A percentile compares a stretch with the other conserved stretches of the same genome.
Evolutionary conservation across 176 grass and related monocot species (phyloP).

Genomic region (Phoenix roebelenii): DNA sequence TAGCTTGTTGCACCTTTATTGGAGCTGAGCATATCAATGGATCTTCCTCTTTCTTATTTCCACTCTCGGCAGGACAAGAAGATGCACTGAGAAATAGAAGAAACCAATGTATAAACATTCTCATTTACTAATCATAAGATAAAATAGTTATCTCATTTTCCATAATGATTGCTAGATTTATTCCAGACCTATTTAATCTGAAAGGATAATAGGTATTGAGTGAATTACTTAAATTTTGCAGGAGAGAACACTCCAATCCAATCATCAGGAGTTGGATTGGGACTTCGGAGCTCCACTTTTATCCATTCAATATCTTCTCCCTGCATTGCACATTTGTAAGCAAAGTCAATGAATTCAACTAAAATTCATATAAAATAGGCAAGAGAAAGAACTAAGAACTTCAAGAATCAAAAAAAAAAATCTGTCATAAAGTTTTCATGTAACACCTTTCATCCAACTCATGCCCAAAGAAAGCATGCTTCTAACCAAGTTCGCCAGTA

Average conservation of each 20-base stretch:
- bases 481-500: no score
- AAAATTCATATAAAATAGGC: not conserved
- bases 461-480: no score
- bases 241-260: conserved; percentile 94
- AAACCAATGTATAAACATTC: not conserved
- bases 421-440: no score
- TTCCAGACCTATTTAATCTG: no score
- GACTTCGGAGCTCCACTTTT: conserved; percentile 27
- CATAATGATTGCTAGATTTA: not conserved
- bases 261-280: conserved; percentile 32
- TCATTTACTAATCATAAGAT: not conserved
- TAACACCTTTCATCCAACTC: no score
- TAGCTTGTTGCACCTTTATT: conserved; percentile 43
- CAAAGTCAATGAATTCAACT: not conserved
- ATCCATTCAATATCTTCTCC: conserved; percentile 73
- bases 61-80: conserved; percentile 35
- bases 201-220: no score
- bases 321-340: conserved; percentile 16
- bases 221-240: conserved; percentile 62
- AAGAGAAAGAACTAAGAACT: not conserved
- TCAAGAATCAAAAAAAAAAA: not conserved
- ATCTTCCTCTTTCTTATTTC: conserved; percentile 15
- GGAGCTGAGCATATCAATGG: conserved; percentile 71
- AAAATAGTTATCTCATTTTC: not conserved
- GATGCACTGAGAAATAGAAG: conserved; percentile 31